Evolutionary conservation across 2,329 filamentous ascomycete genomes (phyloP), one percentile per base, ranked within the genome.

Genomic region (Botrytis sinoallii): DNA sequence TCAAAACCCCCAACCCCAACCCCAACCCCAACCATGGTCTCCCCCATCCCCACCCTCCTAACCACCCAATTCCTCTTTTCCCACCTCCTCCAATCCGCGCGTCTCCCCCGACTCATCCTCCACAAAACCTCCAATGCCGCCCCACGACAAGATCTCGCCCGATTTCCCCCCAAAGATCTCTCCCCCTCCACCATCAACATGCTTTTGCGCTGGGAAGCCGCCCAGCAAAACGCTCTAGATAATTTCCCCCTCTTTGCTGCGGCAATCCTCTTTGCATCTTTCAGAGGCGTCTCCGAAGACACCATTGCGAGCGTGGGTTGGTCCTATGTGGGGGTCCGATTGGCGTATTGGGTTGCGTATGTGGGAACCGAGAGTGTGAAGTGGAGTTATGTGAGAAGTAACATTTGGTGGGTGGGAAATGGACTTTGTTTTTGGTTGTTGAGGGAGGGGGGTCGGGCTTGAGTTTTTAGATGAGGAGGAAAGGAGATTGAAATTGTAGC

Each of bases 21-120:
- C 91, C 91, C 79, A 97, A 95, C 86, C 22, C 1, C 59, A 85
- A 90, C 81, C 90, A 88, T 61, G 65, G 73, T 64, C 67, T 73
- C 70, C 57, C 77, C 29, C 59, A 74, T 60, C 59, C 57, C 57
- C 52, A 52, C 69, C 55, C 63, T 75, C 46, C 29, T 57, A 29
- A 69, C 20, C 68, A 68, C 22, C 25, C 57, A 65, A 46, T 59
- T 70, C 59, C 63, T 70, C 44, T 20, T 59, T 29, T 35, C 65
- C 22, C 32, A 63, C 42, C 55, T 71, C 35, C 16, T 68, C 29
- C 55, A 38, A 46, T 71, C 57, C 76, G 68, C 76, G 29, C 76
- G 76, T 4, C 32, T 78, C 32, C 75, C 77, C 46, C 74, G 75
- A 0, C 61, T 20, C 44, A 2, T 52, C 69, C 38, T 71, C n/a